These are phyloP conservation scores for Solanum sitiens DNA, from an alignment of 257 asterid species.

Conservation along the genomic window DNA sequence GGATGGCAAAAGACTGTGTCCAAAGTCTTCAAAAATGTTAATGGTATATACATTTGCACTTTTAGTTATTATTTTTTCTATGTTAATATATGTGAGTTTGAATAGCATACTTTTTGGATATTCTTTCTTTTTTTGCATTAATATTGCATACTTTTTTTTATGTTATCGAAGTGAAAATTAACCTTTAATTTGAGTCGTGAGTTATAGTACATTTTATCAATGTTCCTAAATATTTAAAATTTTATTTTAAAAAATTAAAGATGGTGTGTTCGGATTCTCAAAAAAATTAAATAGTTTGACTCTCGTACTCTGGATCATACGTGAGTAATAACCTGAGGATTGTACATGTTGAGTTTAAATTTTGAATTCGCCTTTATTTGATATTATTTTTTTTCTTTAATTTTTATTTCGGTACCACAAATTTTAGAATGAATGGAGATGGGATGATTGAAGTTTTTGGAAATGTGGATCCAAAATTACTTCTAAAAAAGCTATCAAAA, in stretches of 20 bases:
- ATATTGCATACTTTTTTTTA: too few species aligned
- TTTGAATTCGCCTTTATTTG: background rate
- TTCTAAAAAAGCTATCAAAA: constrained; percentile 10
- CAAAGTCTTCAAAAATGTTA: constrained; percentile 4
- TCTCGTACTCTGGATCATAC: background rate
- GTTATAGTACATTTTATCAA: too few species aligned
- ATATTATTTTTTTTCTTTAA: background rate
- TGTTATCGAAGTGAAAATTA: background rate
- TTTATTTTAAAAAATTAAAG: background rate
- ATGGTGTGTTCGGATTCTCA: too few species aligned
- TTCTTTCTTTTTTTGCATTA: too few species aligned
- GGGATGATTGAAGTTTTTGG: constrained; percentile 18
- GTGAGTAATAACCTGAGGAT: background rate
- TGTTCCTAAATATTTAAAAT: too few species aligned
- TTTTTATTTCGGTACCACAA: background rate
- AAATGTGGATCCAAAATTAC: constrained; percentile 8
- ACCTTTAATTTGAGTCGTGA: too few species aligned
- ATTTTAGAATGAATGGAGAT: constrained; percentile 12
- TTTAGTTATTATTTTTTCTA: background rate
- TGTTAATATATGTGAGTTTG: background rate
- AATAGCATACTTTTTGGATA: background rate
- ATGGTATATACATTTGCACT: background rate
- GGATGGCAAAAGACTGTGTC: constrained; percentile 11
- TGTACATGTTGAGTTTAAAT: background rate
- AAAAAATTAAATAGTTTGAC: background rate